A percentile compares a stretch with the other conserved stretches of the same genome.
Conservation (phyloP, 2,329 filamentous ascomycete genomes). For the Aspergillus bombycis region DNA sequence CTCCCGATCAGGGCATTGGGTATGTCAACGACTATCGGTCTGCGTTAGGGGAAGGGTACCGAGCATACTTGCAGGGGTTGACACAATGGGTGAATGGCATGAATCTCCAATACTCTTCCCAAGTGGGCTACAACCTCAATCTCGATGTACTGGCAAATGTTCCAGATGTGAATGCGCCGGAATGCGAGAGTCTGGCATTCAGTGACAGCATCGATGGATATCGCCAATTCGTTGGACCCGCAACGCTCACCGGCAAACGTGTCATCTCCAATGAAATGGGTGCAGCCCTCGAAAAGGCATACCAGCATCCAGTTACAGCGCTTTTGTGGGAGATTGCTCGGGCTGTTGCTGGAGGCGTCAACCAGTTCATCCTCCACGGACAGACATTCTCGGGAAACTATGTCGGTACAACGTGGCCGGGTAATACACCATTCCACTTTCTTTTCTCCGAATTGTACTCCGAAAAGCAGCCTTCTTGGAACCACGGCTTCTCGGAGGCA, state of each 20-base stretch:
- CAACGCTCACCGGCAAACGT: slow-evolving; percentile 39
- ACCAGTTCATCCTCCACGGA: slow-evolving; percentile 51
- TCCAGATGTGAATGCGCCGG: slow-evolving; percentile 40
- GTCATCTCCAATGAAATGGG: slow-evolving; percentile 47
- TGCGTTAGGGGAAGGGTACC: slow-evolving; percentile 14
- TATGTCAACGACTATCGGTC: slow-evolving; percentile 15
- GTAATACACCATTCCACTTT: slow-evolving; percentile 50
- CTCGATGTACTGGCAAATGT: slow-evolving; percentile 44
- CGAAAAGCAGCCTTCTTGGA: slow-evolving; percentile 23
- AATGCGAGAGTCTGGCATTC: slow-evolving; percentile 43
- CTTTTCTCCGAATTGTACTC: slow-evolving; percentile 39
- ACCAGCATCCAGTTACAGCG: slow-evolving; percentile 28
- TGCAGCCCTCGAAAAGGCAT: slow-evolving; percentile 29
- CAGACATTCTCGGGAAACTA: slow-evolving; percentile 48
- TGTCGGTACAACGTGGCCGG: slow-evolving; percentile 52
- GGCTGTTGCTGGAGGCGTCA: slow-evolving; percentile 47
- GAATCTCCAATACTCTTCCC: slow-evolving; percentile 38
- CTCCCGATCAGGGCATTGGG: slow-evolving; percentile 10
- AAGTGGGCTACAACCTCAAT: slow-evolving; percentile 45
- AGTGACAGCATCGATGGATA: slow-evolving; percentile 41
- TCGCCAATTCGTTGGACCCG: slow-evolving; percentile 44
- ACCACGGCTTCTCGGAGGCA: slow-evolving; percentile 20
- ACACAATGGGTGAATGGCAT: slow-evolving; percentile 37
- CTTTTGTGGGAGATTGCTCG: slow-evolving; percentile 43
- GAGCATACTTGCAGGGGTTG: slow-evolving; percentile 33